Evolutionary conservation across 2,329 filamentous ascomycete genomes (phyloP), one percentile per base, ranked within the genome.

Genomic region (Phyllosticta citribraziliensis): DNA sequence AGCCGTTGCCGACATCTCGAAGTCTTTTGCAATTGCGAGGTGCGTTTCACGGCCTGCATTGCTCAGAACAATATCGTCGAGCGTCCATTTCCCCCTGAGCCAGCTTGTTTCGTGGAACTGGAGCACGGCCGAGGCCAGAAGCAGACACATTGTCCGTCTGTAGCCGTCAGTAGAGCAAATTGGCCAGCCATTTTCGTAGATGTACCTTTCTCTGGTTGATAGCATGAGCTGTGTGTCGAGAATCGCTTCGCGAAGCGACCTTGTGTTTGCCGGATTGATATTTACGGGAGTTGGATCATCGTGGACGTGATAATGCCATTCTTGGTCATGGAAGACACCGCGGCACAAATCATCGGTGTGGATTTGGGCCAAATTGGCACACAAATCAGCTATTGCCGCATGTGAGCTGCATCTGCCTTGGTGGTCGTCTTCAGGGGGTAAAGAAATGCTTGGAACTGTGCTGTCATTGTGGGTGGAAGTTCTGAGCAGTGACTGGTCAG

Each of bases 71-170:
- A 65, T 64, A 47, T 65, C 56, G 54, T 60, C 58, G 12, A 54
- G 60, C n/a, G 60, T 62, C 63, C 64, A 64, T n/a, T 9, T 53
- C n/a, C 50, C 9, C 12, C 56, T 56, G 17, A 65, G 57, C 64
- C 62, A 66, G 5, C 63, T 56, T 6, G 63, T 65, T 40, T 64
- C 57, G 51, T 65, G 57, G 6, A 64, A 56, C 55, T 65, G 63
- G n/a, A 65, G 55, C 6, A 66, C 57, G 3, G 58, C 56, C 12
- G 62, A 62, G 11, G 64, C 64, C 4, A 66, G 53, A 5, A 60
- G 55, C 5, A 65, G 56, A n/a, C 63, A 61, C 6, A 64, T 22
- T 3, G 50, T 62, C 22, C 63, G 59, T 47, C 63, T 64, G 25
- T 52, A 11, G 3, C 3, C 50, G n/a, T 20, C 12, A 17, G 20